phyloP scores from a whole-genome alignment of 257 asterid genomes.

The Solanum bukasovii region DNA sequence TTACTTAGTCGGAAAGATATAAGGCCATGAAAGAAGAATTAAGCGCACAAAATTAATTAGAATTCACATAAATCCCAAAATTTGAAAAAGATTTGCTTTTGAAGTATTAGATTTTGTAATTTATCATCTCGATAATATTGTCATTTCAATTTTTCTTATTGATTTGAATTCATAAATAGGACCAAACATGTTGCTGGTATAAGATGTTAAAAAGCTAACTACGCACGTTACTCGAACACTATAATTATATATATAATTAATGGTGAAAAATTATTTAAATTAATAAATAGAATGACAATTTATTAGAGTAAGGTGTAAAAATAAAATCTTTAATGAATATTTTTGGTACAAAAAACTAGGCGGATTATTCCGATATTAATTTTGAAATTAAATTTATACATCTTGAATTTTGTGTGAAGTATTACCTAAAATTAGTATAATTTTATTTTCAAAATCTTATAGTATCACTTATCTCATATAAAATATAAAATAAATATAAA shows the following conservation, averaged over 20 bases:
- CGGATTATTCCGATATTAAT: not conserved
- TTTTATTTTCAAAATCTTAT: not conserved
- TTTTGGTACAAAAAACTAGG: not conserved
- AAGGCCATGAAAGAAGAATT: not conserved
- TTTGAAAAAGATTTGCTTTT: no score
- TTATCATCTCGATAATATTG: no score
- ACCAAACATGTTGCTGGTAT: not conserved
- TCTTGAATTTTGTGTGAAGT: not conserved
- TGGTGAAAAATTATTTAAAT: not conserved
- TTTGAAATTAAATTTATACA: not conserved
- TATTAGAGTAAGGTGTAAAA: not conserved
- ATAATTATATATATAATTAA: not conserved
- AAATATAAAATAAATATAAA: not conserved
- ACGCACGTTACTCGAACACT: not conserved
- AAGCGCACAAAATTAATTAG: not conserved
- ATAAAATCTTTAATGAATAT: not conserved
- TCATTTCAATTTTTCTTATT: not conserved
- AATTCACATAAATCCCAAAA: not conserved
- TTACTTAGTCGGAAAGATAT: not conserved
- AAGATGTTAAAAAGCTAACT: not conserved
- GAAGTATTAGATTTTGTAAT: no score
- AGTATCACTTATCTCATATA: not conserved
- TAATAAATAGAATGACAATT: not conserved
- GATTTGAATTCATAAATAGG: not conserved
- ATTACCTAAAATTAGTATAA: not conserved